Conservation (phyloP, 345 rosid genomes). For the Dovyalis caffra region DNA sequence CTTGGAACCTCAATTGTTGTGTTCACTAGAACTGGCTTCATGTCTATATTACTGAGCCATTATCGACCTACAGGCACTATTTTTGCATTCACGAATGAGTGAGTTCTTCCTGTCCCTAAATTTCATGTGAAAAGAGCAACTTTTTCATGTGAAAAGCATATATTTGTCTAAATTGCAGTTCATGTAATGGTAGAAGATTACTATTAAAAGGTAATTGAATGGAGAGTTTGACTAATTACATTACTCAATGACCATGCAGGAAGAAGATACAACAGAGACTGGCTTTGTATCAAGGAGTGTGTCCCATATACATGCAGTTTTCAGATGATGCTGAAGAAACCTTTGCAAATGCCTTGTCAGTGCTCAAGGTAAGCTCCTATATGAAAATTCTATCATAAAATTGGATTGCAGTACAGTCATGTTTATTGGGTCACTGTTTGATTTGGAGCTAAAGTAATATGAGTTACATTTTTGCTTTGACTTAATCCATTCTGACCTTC, state of each 20-base stretch:
- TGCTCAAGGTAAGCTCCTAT: slow-evolving; percentile 56
- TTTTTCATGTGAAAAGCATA: too few species aligned
- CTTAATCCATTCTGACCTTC: too few species aligned
- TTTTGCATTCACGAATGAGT: slow-evolving; percentile 91
- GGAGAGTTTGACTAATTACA: slow-evolving; percentile 6
- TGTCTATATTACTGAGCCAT: slow-evolving; percentile 91
- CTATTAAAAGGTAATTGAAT: neutral
- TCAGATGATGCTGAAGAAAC: slow-evolving; percentile 94
- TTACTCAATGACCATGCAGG: slow-evolving; percentile 41
- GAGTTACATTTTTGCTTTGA: neutral
- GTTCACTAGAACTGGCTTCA: slow-evolving; percentile 95
- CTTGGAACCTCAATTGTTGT: slow-evolving; percentile 95
- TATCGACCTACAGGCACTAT: slow-evolving; percentile 96
- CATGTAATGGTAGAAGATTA: neutral
- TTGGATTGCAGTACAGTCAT: neutral
- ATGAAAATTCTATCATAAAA: neutral
- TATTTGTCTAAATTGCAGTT: neutral
- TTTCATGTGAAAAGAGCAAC: neutral
- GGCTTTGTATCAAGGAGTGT: slow-evolving; percentile 94
- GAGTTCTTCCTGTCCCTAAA: slow-evolving; percentile 28
- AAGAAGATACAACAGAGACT: slow-evolving; percentile 82
- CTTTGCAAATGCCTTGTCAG: slow-evolving; percentile 64
- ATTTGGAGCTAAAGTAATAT: neutral
- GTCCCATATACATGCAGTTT: slow-evolving; percentile 87
- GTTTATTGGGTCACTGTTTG: neutral